phyloP scores from a whole-genome alignment of 2,329 filamentous ascomycete genomes.

The Ceratocystis colombiana region DNA sequence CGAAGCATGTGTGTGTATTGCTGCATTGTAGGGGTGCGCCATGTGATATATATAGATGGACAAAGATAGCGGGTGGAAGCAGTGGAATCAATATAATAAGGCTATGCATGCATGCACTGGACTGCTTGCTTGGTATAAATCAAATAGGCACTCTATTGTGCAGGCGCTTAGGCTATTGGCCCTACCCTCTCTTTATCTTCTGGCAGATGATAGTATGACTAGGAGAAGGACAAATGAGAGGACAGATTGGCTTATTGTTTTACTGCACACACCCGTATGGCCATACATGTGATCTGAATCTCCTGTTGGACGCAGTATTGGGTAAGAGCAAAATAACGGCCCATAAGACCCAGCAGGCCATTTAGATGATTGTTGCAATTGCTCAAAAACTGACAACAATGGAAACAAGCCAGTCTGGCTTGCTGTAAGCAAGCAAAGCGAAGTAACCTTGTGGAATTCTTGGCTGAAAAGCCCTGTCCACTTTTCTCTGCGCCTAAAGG shows the following conservation, averaged over 20 bases:
- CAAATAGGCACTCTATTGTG: too few species aligned
- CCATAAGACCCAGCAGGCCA: neutral
- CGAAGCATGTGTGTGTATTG: neutral
- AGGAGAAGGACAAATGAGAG: neutral
- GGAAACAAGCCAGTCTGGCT: neutral
- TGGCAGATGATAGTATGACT: too few species aligned
- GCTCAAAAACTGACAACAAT: neutral
- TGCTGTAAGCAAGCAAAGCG: neutral
- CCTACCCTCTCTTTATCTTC: too few species aligned
- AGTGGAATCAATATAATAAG: neutral
- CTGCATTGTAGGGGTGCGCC: neutral
- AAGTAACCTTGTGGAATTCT: neutral
- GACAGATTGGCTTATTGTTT: neutral
- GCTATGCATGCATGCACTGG: too few species aligned
- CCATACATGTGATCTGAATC: neutral
- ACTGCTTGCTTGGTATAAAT: too few species aligned
- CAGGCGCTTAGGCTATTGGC: too few species aligned
- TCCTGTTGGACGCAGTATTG: too few species aligned
- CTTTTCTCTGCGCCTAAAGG: neutral
- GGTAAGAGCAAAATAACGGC: neutral
- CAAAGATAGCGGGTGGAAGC: neutral
- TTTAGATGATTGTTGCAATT: neutral
- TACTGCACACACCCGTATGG: neutral
- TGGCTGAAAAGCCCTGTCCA: neutral
- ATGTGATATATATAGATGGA: neutral